These are phyloP conservation scores for Saccharomyces pastorianus DNA, from an alignment of 1,139 yeast species.

Conservation along the genomic window DNA sequence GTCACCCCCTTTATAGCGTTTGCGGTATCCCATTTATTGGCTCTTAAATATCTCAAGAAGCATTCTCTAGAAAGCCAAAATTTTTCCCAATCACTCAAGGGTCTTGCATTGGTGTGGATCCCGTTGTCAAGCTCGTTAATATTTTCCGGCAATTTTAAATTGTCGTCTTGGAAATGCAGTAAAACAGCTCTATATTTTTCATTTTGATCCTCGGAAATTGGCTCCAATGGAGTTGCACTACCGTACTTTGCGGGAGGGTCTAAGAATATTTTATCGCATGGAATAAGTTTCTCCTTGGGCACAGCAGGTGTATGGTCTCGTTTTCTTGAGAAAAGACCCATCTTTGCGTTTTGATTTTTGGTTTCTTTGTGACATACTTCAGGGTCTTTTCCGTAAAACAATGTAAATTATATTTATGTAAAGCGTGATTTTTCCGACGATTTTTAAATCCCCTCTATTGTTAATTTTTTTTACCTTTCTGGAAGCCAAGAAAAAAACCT, in stretches of 20 bases:
- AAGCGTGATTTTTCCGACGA: not conserved
- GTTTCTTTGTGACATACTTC: not conserved
- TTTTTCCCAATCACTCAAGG: constrained; percentile 53
- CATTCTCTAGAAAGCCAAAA: constrained; percentile 91
- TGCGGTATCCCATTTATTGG: constrained; percentile 74
- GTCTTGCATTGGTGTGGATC: constrained; percentile 22
- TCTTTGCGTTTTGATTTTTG: constrained; percentile 3
- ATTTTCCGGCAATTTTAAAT: constrained; percentile 23
- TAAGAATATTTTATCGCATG: constrained; percentile 17
- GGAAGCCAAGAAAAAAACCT: not conserved
- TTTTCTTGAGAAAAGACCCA: constrained; percentile 28
- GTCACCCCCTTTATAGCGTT: constrained; percentile 65
- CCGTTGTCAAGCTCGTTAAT: constrained; percentile 35
- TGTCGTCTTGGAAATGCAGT: constrained; percentile 46
- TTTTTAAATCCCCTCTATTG: not conserved
- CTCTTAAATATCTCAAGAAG: constrained; percentile 74
- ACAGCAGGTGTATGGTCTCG: constrained; percentile 10
- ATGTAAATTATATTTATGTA: not conserved
- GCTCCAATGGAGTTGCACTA: constrained; percentile 14
- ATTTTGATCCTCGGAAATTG: constrained; percentile 47
- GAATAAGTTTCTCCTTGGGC: constrained; percentile 18
- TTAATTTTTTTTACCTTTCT: not conserved
- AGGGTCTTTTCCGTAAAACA: not conserved
- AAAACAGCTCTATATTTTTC: constrained; percentile 51
- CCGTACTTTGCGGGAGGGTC: constrained; percentile 22